Base-by-base conservation (phyloP, 192 early-diverging fungal species). In the Podila verticillata region DNA sequence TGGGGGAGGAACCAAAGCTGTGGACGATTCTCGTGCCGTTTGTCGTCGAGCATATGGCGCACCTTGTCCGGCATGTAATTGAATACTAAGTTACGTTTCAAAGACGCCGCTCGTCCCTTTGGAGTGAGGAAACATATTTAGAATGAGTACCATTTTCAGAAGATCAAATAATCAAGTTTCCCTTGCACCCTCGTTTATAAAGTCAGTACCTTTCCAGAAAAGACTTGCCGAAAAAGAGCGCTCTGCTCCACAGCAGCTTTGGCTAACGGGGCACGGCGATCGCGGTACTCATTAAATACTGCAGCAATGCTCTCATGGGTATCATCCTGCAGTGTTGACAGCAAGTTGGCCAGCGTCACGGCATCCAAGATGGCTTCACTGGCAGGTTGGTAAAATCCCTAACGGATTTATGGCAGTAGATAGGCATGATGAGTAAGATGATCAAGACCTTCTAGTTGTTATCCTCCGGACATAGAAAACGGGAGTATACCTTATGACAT, bases 11-110 rank as follows among this genome's bases (percentile, higher is more conserved):
- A 80, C 77, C 66, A 72, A 1, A 80, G 61, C 49, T 80, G 77
- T 22, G 77, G 77, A 35, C 77, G 64, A 24, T 68, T 66, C 17
- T 80, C 77, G 13, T 80, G 60, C 31, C 77, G 49, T 48, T 80
- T 80, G 47, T 80, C 77, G 7, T 80, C 77, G 44, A 68, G 7
- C 30, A 72, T 34, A n/a, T 68, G 54, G 54, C 77, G 69, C 15
- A 72, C 65, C 29, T 72, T 80, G 17, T 80, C 77, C 3, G 77
- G 77, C 77, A 80, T 80, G 51, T 80, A 80, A 26, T 80, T 80
- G 35, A 80, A 80, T 0, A 80, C 66, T 3, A 80, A 61, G 19
- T 65, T 80, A 10, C 77, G 65, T 57, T 68, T 80, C 15, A 80
- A 68, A 7, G 77, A 80, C 2, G 77, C 70, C 2, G 65, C 65